Conservation (phyloP, 352 stramenopile species). For the Pythium insidiosum region DNA sequence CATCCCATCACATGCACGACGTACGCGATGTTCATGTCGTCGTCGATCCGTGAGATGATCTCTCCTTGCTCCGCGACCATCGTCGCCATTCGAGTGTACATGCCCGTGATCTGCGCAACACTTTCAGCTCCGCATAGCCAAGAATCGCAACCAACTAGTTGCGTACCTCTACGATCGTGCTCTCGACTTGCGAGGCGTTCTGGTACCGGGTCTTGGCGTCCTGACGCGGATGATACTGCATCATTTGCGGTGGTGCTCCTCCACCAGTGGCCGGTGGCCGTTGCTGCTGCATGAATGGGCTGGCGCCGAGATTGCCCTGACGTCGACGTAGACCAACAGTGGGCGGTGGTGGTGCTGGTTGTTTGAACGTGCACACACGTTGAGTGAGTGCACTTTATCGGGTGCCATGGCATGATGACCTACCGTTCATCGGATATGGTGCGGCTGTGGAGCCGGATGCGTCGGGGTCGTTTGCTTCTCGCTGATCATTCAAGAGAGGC, state of each 20-base stretch:
- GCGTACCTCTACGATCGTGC: conserved; percentile 73
- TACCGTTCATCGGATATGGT: no score
- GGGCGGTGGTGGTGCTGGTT: not conserved
- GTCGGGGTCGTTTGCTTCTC: conserved; percentile 7
- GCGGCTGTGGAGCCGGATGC: no score
- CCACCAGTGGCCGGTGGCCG: conserved; percentile 2
- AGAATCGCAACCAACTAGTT: not conserved
- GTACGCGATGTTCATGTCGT: conserved; percentile 85
- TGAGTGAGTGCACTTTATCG: not conserved
- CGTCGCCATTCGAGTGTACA: conserved; percentile 82
- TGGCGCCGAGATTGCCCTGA: conserved; percentile 45
- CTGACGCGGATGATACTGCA: conserved; percentile 57
- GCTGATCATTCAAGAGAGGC: conserved; percentile 12
- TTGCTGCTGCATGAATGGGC: conserved; percentile 73
- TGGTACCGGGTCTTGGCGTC: conserved; percentile 68
- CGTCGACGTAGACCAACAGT: conserved; percentile 45
- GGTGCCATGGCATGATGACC: no score
- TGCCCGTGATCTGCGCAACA: conserved; percentile 57
- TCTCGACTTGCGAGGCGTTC: conserved; percentile 74
- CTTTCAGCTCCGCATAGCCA: no score
- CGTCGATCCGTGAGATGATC: conserved; percentile 75
- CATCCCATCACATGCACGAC: conserved; percentile 5
- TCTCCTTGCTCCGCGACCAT: conserved; percentile 79
- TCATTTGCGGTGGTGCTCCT: conserved; percentile 29
- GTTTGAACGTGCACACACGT: not conserved